Evolutionary conservation across 768 basidiomycete species (phyloP).

Genomic region (Pisolithus sp.): DNA sequence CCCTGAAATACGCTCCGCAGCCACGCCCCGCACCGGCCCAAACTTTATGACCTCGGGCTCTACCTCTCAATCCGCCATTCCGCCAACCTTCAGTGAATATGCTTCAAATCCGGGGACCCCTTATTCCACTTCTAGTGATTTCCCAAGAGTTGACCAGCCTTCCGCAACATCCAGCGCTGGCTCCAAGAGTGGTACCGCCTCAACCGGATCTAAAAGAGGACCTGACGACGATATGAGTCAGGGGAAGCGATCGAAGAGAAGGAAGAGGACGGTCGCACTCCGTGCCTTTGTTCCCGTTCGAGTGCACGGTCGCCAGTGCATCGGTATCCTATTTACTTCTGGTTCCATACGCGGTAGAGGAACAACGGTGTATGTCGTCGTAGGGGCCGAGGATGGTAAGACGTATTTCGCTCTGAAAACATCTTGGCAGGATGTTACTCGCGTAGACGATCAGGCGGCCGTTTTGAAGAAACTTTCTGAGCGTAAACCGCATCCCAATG

Average conservation of each 20-base stretch:
- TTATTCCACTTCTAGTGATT: neutral
- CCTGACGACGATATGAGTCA: neutral
- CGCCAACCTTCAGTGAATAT: neutral
- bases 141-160: neutral
- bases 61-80: neutral
- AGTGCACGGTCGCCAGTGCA: constrained; percentile 1
- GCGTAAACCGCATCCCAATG: neutral
- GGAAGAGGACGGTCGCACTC: neutral
- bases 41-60: too few relatives aligned
- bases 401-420: constrained; percentile 1
- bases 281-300: neutral
- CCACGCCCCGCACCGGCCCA: neutral
- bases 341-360: constrained; percentile 10
- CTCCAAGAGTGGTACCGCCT: neutral
- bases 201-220: constrained; percentile 1
- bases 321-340: constrained; percentile 5
- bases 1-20: neutral
- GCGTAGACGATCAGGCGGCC: neutral
- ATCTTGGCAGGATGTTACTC: constrained; percentile 7
- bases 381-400: neutral
- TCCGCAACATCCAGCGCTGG: neutral
- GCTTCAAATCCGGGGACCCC: neutral
- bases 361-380: constrained; percentile 6
- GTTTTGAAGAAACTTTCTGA: neutral
- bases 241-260: neutral